Conservation (phyloP, 306 rosid genomes). For the Pterocarpus santalinus region DNA sequence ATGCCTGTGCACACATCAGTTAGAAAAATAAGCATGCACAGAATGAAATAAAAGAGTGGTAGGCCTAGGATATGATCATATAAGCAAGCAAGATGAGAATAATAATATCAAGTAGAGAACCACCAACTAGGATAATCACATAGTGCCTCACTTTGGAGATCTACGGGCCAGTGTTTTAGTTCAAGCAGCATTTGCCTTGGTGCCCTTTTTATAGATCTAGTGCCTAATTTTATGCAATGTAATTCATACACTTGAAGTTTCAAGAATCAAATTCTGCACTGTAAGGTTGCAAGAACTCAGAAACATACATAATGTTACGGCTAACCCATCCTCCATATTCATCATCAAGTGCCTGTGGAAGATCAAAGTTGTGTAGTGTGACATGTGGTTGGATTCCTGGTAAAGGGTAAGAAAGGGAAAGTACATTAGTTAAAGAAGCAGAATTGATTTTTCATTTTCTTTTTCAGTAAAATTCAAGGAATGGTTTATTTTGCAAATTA, state of each 20-base stretch:
- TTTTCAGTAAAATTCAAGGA: background rate
- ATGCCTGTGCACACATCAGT: too few relatives aligned
- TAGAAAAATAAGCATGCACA: background rate
- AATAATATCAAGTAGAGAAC: background rate
- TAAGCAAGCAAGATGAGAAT: too few relatives aligned
- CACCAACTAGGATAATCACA: background rate
- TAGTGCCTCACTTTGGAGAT: background rate
- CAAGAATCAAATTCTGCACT: background rate
- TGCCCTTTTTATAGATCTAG: too few relatives aligned
- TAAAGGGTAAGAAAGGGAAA: slow-evolving; percentile 10
- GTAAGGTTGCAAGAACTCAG: background rate
- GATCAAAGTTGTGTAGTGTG: slow-evolving; percentile 58
- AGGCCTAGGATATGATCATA: too few relatives aligned
- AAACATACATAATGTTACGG: slow-evolving; percentile 55
- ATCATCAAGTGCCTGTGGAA: slow-evolving; percentile 71
- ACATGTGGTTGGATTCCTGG: slow-evolving; percentile 74
- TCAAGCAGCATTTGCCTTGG: too few relatives aligned
- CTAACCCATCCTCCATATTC: slow-evolving; percentile 78
- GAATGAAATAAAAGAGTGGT: background rate
- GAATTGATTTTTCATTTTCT: background rate
- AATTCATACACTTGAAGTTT: background rate
- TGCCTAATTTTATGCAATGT: background rate
- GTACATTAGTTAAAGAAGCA: slow-evolving; percentile 13
- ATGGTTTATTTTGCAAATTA: background rate
- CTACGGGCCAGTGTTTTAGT: too few relatives aligned